Evolutionary conservation across 164 flowering plant genomes (phyloP), one percentile per base, ranked within the genome.

Genomic region (Santalum album): DNA sequence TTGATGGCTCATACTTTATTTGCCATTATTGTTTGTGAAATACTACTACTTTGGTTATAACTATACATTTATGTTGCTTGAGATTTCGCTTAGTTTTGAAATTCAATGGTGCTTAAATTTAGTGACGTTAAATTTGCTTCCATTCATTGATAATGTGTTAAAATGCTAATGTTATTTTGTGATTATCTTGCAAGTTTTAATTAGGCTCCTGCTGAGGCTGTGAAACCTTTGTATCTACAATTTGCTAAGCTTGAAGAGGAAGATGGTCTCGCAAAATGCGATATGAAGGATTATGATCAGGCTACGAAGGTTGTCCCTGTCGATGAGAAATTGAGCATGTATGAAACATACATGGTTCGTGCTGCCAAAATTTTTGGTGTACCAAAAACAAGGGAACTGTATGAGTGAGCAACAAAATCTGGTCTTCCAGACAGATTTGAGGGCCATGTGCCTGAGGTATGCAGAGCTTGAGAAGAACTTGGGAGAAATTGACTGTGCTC

Each of bases 241-340:
- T 92, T 82, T 67, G 99, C 99, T 3, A 89, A 87, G 61, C 58
- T 92, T 62, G 99, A 89, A 54, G 96, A 89, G 71, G 95, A 89
- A 42, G 72, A 65, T 67, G 99, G 99, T 53, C 74, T 92, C 35
- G 96, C 96, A 48, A 89, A 89, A 72, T 77, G 88, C 40, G 97
- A 95, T 21, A 92, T 92, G 99, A 77, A 77, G 58, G 92, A 89
- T 11, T 92, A 92, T 67, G 90, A 80, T 64, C 76, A 78, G 64
- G 97, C 96, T 17, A 79, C 96, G 9, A 92, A 87, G 68, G 84
- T 90, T 57, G 95, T 92, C 39, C 99, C 97, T 7, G 78, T 78
- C 35, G 68, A 68, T 61, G 97, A 92, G 70, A 89, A 87, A 64
- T 59, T 89, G 77, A 65, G 77, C 72, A 92, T 89, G 94, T 92